Base-by-base conservation (phyloP, 495 filamentous ascomycete genomes). In the Annulohypoxylon stygium region DNA sequence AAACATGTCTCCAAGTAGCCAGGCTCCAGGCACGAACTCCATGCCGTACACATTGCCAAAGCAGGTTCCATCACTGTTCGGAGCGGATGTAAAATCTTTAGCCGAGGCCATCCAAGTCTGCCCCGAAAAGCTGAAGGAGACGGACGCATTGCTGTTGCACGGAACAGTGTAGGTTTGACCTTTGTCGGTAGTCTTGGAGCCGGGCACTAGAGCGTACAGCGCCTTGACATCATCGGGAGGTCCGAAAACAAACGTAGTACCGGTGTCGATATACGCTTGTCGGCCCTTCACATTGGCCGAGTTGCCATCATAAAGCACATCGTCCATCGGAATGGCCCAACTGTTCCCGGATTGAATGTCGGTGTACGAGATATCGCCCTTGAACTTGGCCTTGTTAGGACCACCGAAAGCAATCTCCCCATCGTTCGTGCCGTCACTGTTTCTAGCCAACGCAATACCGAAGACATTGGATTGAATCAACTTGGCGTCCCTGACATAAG, bases 1-100 rank as follows among this genome's bases (percentile, higher is more conserved):
- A 73, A 97, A 97, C 4, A 91, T 87, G 72, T 95, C 93, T 4
- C 93, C 93, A 1, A 96, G 78, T 33, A 97, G 83, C 93, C 94
- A 96, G 4, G 78, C 84, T 41, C 76, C 79, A 9, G 76, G 61
- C 4, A 84, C 78, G 37, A 81, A 78, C 26, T 82, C 81, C 60
- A 84, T 79, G 37, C 85, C 85, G 58, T 85, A 88, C 64, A 96
- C 88, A 48, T 90, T 93, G 75, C 90, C 92, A 16, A 84, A 79
- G 76, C 93, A 97, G 33, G 76, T 79, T 9, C 82, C 81, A 5
- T 71, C 72, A 34, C 76, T 77, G 3, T 82, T 70, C 8, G 75
- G 75, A 2, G 73, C 73, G 7, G 90, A 89, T 26, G 94, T 76
- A 81, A 92, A 95, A 75, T 97, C 93, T 65, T 88, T 84, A 3